A percentile compares a stretch with the other conserved stretches of the same genome.
Conservation (phyloP, 2,329 filamentous ascomycete species). For the Cladosporium sp. region DNA sequence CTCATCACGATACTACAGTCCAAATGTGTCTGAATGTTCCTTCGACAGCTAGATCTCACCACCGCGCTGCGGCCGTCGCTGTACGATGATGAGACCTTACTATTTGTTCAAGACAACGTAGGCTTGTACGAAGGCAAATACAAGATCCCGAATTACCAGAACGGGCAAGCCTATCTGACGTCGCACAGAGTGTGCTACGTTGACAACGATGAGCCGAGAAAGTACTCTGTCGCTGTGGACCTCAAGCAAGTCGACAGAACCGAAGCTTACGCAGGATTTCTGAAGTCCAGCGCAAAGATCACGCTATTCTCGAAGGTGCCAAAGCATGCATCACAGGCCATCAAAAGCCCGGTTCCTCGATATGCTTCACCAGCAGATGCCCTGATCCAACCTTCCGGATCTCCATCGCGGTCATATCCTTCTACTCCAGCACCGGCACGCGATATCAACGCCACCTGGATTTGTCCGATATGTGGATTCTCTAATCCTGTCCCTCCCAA, state of each 20-base stretch:
- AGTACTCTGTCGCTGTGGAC: conserved; percentile 78
- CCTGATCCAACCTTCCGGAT: conserved; percentile 42
- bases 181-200: conserved; percentile 96
- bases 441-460: conserved; percentile 71
- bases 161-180: conserved; percentile 94
- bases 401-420: conserved; percentile 42
- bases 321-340: conserved; percentile 50
- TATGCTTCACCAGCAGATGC: conserved; percentile 39
- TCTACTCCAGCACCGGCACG: conserved; percentile 44
- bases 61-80: conserved; percentile 92
- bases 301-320: conserved; percentile 78
- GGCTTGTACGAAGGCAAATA: conserved; percentile 97
- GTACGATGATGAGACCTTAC: conserved; percentile 85
- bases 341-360: conserved; percentile 48
- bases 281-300: conserved; percentile 93
- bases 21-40: conserved; percentile 67
- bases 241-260: conserved; percentile 86
- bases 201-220: conserved; percentile 79
- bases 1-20: neutral
- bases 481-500: conserved; percentile 90
- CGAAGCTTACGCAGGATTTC: conserved; percentile 88
- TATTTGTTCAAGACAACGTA: conserved; percentile 97
- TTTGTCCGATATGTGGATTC: conserved; percentile 93
- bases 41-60: conserved; percentile 92
- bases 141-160: conserved; percentile 90